Conservation (phyloP, 768 basidiomycete species). For the Chalciporus piperatus region DNA sequence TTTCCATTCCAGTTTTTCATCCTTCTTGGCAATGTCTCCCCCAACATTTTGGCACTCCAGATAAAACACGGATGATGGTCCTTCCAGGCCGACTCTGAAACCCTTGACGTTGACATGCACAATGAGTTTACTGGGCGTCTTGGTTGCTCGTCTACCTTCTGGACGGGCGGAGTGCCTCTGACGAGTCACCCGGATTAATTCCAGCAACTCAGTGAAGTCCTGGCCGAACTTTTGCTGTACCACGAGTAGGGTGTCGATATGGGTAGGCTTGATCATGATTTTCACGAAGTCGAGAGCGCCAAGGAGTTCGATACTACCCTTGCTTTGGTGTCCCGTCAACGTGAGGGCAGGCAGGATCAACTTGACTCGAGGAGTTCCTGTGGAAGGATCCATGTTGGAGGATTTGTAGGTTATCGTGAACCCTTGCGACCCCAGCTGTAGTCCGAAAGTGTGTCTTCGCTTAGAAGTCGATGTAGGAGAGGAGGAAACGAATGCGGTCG, state of each 20-base stretch:
- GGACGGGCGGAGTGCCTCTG: constrained; percentile 21
- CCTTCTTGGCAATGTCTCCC: constrained; percentile 51
- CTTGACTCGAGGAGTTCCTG: constrained; percentile 51
- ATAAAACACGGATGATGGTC: constrained; percentile 66
- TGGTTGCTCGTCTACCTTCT: constrained; percentile 9
- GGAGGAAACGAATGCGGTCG: constrained; percentile 45
- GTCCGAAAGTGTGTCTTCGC: constrained; percentile 50
- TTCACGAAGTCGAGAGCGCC: constrained; percentile 67
- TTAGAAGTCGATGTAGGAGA: constrained; percentile 32
- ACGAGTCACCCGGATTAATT: constrained; percentile 62
- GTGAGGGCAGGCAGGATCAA: constrained; percentile 65
- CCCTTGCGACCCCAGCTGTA: constrained; percentile 60
- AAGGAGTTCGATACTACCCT: constrained; percentile 45
- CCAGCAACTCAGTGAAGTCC: constrained; percentile 79
- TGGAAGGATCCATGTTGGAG: constrained; percentile 30
- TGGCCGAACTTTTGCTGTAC: constrained; percentile 89
- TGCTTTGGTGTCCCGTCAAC: constrained; percentile 56
- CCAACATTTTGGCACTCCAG: constrained; percentile 75
- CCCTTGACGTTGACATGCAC: constrained; percentile 70
- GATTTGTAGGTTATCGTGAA: constrained; percentile 56
- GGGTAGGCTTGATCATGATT: constrained; percentile 72
- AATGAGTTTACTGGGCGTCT: constrained; percentile 35
- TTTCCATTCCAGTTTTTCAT: constrained; percentile 56
- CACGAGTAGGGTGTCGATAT: constrained; percentile 79
- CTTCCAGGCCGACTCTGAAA: constrained; percentile 77